phyloP scores from a whole-genome alignment of 2,329 filamentous ascomycete genomes.

The Rosellinia necatrix region DNA sequence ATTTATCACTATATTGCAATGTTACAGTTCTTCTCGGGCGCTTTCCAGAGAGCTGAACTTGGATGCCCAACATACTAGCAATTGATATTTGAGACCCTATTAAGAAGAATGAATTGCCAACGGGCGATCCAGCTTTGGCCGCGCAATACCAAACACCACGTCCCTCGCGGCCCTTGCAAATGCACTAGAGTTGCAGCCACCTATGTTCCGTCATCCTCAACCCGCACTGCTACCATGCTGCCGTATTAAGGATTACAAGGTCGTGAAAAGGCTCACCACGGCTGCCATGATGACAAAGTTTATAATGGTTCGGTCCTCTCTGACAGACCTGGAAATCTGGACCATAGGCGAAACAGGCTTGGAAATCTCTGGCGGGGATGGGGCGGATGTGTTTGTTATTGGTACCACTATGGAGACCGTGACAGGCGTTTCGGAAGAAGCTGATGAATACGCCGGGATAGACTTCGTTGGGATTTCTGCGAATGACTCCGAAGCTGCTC shows the following conservation, averaged over 20 bases:
- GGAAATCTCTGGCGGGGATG: constrained; percentile 21
- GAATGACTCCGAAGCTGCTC: not conserved
- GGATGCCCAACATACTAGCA: constrained; percentile 61
- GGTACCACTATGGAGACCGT: constrained; percentile 6
- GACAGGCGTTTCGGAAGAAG: constrained; percentile 8
- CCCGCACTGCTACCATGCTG: not conserved
- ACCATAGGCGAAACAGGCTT: constrained; percentile 21
- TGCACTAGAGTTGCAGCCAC: not conserved
- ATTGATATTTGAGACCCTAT: not conserved
- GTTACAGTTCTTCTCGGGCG: constrained; percentile 87
- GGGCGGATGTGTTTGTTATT: constrained; percentile 22
- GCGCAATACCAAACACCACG: not conserved
- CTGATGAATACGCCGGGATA: not conserved
- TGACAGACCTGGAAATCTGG: constrained; percentile 29
- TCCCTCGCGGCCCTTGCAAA: not conserved
- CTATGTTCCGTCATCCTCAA: not conserved
- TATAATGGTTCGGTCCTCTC: constrained; percentile 1
- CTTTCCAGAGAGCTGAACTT: constrained; percentile 69
- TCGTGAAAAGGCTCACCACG: constrained; percentile 22
- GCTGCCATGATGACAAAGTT: constrained; percentile 16
- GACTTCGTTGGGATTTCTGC: not conserved
- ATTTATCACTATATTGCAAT: constrained; percentile 97
- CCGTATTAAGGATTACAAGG: constrained; percentile 16
- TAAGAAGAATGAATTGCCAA: constrained; percentile 4
- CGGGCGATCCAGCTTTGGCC: not conserved